Percentiles rank a stretch among this genome's conserved stretches.
These are phyloP conservation scores for Cladophialophora psammophila DNA, from an alignment of 2,329 filamentous ascomycete species.

Conservation along the genomic window DNA sequence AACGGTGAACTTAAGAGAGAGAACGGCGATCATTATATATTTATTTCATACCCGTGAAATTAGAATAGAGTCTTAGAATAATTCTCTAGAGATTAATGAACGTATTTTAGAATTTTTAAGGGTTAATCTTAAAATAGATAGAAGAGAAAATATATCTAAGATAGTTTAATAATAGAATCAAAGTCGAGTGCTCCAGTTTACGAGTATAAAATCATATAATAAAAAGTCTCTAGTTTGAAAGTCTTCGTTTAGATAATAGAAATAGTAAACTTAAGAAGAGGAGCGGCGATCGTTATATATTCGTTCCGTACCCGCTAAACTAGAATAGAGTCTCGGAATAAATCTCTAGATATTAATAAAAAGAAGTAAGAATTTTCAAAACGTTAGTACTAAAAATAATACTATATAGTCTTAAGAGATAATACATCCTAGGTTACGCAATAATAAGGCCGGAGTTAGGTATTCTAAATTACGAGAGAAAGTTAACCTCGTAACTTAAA, in stretches of 20 bases:
- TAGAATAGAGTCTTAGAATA: background rate
- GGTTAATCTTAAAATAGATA: background rate
- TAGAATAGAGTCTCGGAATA: background rate
- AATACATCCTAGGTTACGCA: background rate
- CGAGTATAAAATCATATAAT: background rate
- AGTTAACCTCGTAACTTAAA: background rate
- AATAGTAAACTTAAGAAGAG: background rate
- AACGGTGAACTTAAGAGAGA: background rate
- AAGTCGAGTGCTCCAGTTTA: background rate
- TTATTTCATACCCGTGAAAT: background rate
- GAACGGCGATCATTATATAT: background rate
- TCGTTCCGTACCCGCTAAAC: background rate
- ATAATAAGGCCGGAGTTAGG: background rate
- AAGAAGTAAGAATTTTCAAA: background rate
- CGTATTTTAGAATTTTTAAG: background rate
- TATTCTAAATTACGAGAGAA: background rate
- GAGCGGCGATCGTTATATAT: background rate
- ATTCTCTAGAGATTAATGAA: background rate
- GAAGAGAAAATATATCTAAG: background rate
- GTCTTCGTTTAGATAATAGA: background rate
- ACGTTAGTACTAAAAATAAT: background rate
- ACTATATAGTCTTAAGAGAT: background rate
- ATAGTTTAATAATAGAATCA: background rate
- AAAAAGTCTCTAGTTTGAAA: background rate
- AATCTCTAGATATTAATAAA: background rate